Evolutionary conservation across 2,329 filamentous ascomycete species (phyloP).

Genomic region (Corniculantispora saksenae): DNA sequence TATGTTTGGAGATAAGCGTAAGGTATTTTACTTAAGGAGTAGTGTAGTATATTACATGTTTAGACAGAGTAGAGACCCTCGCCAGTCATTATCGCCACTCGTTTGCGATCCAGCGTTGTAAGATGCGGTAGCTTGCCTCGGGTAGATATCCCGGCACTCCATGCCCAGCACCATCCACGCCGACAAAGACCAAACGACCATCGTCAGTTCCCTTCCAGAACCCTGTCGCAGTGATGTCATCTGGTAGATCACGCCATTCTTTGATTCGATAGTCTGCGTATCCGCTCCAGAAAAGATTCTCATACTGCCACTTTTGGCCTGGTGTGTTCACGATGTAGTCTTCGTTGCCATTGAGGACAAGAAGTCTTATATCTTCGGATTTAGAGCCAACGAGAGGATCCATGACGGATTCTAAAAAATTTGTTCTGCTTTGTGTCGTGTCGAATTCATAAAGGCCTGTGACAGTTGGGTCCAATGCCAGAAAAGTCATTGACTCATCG

Average conservation of each 20-base stretch:
- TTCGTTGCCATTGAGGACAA: slow-evolving; percentile 25
- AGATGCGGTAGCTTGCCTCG: slow-evolving; percentile 7
- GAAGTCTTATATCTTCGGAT: slow-evolving; percentile 18
- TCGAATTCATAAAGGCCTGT: background rate
- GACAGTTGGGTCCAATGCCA: background rate
- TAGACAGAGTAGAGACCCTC: background rate
- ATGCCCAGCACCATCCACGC: slow-evolving; percentile 42
- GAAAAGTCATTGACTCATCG: slow-evolving; percentile 20
- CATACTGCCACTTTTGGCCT: slow-evolving; percentile 37
- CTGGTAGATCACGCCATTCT: slow-evolving; percentile 17
- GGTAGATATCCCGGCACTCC: slow-evolving; percentile 32
- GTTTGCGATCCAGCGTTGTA: slow-evolving; percentile 3
- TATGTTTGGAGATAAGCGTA: background rate
- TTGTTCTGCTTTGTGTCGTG: background rate
- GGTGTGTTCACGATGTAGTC: slow-evolving; percentile 25
- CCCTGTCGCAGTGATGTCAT: slow-evolving; percentile 2
- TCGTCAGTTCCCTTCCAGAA: slow-evolving; percentile 22
- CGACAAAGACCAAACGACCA: slow-evolving; percentile 24
- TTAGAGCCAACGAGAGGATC: slow-evolving; percentile 1
- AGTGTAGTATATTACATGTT: background rate
- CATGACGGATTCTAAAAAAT: background rate
- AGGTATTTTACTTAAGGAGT: background rate
- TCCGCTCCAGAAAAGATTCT: slow-evolving; percentile 43
- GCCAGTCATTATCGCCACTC: background rate
- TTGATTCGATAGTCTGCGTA: slow-evolving; percentile 42